Evolutionary conservation across 1,284 basidiomycete species (phyloP).

Genomic region (Xerocomus nothofagi): DNA sequence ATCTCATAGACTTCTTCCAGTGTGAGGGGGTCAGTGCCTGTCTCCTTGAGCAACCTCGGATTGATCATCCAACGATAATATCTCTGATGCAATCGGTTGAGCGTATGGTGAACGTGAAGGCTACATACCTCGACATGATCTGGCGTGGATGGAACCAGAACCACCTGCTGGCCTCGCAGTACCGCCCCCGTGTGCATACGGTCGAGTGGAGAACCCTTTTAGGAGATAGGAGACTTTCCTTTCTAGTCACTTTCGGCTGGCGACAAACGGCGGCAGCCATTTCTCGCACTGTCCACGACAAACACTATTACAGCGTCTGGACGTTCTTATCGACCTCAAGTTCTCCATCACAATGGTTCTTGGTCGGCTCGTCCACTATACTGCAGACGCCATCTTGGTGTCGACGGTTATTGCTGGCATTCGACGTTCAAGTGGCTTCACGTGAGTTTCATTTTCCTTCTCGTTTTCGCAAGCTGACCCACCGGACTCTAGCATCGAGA

Average conservation of each 20-base stretch:
- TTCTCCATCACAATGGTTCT: constrained; percentile 52
- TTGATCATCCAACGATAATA: constrained; percentile 94
- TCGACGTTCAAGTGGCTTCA: constrained; percentile 85
- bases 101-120: neutral
- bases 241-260: constrained; percentile 12
- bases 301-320: neutral
- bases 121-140: constrained; percentile 61
- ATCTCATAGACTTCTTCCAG: constrained; percentile 89
- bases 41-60: constrained; percentile 72
- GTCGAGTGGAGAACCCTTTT: neutral
- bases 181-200: constrained; percentile 34
- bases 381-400: constrained; percentile 81
- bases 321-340: neutral
- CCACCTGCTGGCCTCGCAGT: constrained; percentile 60
- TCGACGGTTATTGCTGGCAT: constrained; percentile 92
- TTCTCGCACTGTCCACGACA: neutral
- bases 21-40: constrained; percentile 84
- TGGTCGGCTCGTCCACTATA: constrained; percentile 83
- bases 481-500: constrained; percentile 56
- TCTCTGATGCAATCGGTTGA: constrained; percentile 45
- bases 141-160: constrained; percentile 73
- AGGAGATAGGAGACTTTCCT: constrained; percentile 20
- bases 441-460: constrained; percentile 54
- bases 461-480: constrained; percentile 3
- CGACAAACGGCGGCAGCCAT: neutral